Evolutionary conservation across 441 rosid species (phyloP), one percentile per base, ranked within the genome.

Genomic region (Monsonia emarginata): DNA sequence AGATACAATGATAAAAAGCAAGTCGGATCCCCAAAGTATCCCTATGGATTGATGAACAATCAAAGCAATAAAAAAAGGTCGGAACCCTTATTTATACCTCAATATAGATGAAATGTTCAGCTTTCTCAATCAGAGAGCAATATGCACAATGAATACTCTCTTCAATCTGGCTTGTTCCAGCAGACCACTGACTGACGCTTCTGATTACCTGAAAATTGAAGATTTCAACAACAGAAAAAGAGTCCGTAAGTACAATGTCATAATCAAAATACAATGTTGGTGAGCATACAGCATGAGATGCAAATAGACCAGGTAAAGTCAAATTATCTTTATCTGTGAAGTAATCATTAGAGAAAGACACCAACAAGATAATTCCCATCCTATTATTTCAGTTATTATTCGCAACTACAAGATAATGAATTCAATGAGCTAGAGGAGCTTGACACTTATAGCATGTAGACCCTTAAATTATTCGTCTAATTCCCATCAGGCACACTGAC

Each of bases 121-220:
- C 95, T 74, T 84, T 90, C 80, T 95, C 98, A 54, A 95, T 88
- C 60, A 95, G 96, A 78, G 96, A 86, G 66, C 86, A 79, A 72
- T 87, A 91, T 73, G 98, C 91, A 75, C 84, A 68, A 74, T 91
- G 99, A 78, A 95, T 85, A 81, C 98, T 91, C 73, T 91, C 97
- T 80, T 95, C 98, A 58, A 80, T 74, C 83, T 91, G 99, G 80
- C 97, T 86, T 66, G 98, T 91, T 81, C 99, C 99, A 61, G 98
- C 95, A 70, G 98, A 95, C 99, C 99, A 91, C 75, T 89, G 98
- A 76, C 98, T 95, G 75, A 89, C 99, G 78, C 99, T 95, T 80
- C 99, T 81, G 75, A 91, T 78, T 70, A 95, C 83, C 99, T 91
- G 91, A 61, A 79, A 82, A 74, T 19, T 2, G 14, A 38, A 48